Evolutionary conservation across 371 early-diverging fungal species (phyloP).

Genomic region (Fennellomyces sp.): DNA sequence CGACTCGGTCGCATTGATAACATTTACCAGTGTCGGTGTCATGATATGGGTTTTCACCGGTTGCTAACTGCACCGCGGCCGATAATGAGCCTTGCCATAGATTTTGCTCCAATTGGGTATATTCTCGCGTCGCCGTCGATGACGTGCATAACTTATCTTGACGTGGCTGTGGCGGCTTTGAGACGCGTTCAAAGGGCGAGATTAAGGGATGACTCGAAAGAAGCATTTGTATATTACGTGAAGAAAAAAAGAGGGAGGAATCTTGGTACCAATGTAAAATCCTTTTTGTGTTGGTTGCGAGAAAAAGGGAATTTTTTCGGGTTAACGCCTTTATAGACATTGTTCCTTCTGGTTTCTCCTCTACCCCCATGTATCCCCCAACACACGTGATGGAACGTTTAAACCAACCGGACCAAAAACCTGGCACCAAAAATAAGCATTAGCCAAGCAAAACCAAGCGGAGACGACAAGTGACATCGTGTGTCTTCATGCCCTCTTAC

Average conservation of each 20-base stretch:
- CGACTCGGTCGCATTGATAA: conserved; percentile 2
- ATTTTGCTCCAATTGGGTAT: background rate
- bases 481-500: background rate
- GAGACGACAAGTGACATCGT: conserved; percentile 7
- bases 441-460: conserved; percentile 9
- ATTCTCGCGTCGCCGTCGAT: background rate
- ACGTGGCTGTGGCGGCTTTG: too few relatives aligned
- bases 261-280: too few relatives aligned
- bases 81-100: background rate
- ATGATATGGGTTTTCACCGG: conserved; percentile 1
- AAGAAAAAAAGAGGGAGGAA: background rate
- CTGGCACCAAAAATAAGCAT: conserved; percentile 2
- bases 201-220: background rate
- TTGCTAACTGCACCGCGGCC: background rate
- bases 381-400: background rate
- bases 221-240: background rate
- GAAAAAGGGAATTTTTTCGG: too few relatives aligned
- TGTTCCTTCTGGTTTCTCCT: background rate
- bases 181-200: too few relatives aligned
- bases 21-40: background rate
- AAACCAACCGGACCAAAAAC: background rate
- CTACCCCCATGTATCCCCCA: background rate
- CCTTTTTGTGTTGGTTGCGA: too few relatives aligned
- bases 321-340: too few relatives aligned
- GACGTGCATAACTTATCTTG: background rate